phyloP scores from a whole-genome alignment of 148 eudicot species.

The Limonium bicolor region DNA sequence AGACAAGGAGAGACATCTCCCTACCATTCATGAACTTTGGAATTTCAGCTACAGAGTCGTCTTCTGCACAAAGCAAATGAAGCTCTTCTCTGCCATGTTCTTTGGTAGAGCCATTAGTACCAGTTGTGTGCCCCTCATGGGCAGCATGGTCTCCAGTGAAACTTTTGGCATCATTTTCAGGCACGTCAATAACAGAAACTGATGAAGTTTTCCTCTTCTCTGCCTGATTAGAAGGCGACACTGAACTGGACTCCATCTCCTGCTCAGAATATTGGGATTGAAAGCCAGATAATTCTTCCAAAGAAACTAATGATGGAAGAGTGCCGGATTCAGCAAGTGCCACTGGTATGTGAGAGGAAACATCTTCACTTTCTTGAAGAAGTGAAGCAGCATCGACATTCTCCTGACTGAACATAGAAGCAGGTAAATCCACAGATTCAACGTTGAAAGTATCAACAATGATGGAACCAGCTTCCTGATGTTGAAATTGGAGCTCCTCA shows the following conservation, averaged over 20 bases:
- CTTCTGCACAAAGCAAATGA: conserved; percentile 36
- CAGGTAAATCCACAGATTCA: conserved; percentile 9
- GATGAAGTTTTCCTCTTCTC: conserved; percentile 16
- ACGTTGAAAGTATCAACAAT: conserved; percentile 13
- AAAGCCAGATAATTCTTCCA: conserved; percentile 7
- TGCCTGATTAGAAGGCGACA: conserved; percentile 9
- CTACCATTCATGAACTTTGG: conserved; percentile 12
- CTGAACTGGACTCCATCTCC: conserved; percentile 18
- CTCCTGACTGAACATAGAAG: conserved; percentile 12
- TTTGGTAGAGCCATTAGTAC: conserved; percentile 6
- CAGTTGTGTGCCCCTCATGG: conserved; percentile 10
- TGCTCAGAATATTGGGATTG: conserved; percentile 7
- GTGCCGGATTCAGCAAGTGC: conserved; percentile 13
- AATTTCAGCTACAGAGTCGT: conserved; percentile 11
- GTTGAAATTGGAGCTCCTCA: conserved; percentile 6
- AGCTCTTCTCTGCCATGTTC: conserved; percentile 35
- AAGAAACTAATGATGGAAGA: conserved; percentile 7
- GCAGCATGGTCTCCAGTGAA: conserved; percentile 9
- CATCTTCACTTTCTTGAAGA: conserved; percentile 12
- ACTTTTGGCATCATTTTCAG: conserved; percentile 8
- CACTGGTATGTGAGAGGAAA: conserved; percentile 10
- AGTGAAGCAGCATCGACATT: conserved; percentile 9
- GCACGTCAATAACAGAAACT: conserved; percentile 5
- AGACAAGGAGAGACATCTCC: conserved; percentile 16
- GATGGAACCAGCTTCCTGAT: conserved; percentile 10